Evolutionary conservation across 2,329 filamentous ascomycete species (phyloP).

Genomic region (Thermoascus crustaceus): DNA sequence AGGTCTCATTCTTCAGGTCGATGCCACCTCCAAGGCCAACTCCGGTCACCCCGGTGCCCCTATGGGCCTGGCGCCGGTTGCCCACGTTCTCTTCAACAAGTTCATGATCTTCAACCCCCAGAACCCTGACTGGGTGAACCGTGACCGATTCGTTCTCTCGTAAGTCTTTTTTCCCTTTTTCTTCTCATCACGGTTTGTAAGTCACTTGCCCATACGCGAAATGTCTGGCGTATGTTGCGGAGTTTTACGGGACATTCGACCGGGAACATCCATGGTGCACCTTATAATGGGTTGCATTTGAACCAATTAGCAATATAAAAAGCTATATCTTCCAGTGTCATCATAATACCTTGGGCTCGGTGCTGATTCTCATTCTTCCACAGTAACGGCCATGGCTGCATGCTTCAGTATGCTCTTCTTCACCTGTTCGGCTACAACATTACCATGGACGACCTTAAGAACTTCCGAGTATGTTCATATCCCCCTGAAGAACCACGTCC

Average conservation of each 20-base stretch:
- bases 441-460: conserved; percentile 84
- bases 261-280: too few relatives aligned
- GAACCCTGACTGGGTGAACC: conserved; percentile 95
- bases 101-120: conserved; percentile 99
- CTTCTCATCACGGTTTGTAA: not conserved
- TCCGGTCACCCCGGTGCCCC: conserved; percentile 97
- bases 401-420: conserved; percentile 97
- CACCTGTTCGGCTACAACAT: conserved; percentile 91
- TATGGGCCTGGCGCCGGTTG: conserved; percentile 91
- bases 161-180: conserved; percentile 47
- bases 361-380: conserved; percentile 31
- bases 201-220: too few relatives aligned
- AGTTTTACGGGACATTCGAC: too few relatives aligned
- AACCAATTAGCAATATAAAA: too few relatives aligned
- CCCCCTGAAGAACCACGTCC: too few relatives aligned
- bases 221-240: too few relatives aligned
- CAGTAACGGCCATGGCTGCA: conserved; percentile 98
- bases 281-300: too few relatives aligned
- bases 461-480: conserved; percentile 71
- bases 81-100: conserved; percentile 97
- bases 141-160: conserved; percentile 98
- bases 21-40: conserved; percentile 94
- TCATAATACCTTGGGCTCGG: too few relatives aligned
- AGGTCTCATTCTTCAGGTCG: conserved; percentile 56
- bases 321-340: conserved; percentile 2